Evolutionary conservation across 176 grass and related monocot species (phyloP).

Genomic region (Cenchrus purpureus): DNA sequence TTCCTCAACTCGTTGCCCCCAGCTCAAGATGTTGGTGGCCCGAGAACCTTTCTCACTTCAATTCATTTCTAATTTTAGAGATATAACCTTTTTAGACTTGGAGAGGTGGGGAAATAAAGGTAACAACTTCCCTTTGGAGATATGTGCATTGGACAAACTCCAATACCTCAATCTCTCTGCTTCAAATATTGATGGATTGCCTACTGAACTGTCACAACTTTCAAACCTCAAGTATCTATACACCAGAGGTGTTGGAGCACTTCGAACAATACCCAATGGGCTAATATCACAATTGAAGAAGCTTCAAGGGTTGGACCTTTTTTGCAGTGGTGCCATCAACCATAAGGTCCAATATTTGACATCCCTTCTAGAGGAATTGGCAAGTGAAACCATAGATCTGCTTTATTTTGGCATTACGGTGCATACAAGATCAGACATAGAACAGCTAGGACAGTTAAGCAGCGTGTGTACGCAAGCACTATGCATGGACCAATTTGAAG

Average conservation of each 20-base stretch:
- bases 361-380: background rate
- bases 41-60: background rate
- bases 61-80: background rate
- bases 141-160: background rate
- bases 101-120: background rate
- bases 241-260: background rate
- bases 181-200: background rate
- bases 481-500: background rate
- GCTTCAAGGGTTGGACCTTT: conserved; percentile 1
- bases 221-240: background rate
- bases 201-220: background rate
- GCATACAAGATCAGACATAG: background rate
- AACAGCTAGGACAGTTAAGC: background rate
- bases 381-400: background rate
- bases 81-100: conserved; percentile 2
- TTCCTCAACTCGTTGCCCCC: background rate
- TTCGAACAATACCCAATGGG: conserved; percentile 12
- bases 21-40: background rate
- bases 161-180: conserved; percentile 25
- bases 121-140: background rate
- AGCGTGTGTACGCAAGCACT: background rate
- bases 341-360: background rate
- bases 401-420: background rate
- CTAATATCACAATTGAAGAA: background rate
- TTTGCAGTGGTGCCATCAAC: background rate